Percentiles rank a stretch among this genome's conserved stretches.
phyloP scores from a whole-genome alignment of 2,329 filamentous ascomycete species.

The Phoma sp. region DNA sequence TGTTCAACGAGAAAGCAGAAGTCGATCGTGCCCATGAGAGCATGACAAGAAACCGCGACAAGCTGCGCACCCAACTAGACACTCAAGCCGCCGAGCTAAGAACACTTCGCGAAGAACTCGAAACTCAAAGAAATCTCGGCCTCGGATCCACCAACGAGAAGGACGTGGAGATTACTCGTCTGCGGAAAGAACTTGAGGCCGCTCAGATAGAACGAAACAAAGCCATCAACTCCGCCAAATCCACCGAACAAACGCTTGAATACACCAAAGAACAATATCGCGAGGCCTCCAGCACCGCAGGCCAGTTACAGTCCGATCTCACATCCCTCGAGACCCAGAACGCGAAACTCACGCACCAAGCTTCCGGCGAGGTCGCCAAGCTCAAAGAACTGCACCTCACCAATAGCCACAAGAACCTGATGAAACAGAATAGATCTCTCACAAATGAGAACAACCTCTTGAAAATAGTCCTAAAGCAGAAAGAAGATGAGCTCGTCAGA shows the following conservation, averaged over 20 bases:
- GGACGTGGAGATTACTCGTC: constrained; percentile 30
- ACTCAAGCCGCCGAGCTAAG: constrained; percentile 21
- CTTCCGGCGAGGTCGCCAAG: constrained; percentile 26
- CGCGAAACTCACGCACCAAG: constrained; percentile 22
- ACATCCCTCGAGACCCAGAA: constrained; percentile 24
- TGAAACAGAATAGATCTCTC: constrained; percentile 13
- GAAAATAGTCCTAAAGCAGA: constrained; percentile 25
- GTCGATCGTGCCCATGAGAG: constrained; percentile 26
- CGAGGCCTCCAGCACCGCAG: constrained; percentile 22
- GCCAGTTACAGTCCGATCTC: constrained; percentile 16
- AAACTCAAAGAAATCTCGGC: constrained; percentile 27
- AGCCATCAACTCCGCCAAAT: constrained; percentile 43
- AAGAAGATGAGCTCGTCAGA: constrained; percentile 34
- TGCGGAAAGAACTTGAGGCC: constrained; percentile 32
- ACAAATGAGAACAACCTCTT: constrained; percentile 20
- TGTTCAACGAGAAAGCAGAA: constrained; percentile 28
- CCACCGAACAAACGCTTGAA: constrained; percentile 57
- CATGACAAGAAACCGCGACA: constrained; percentile 21
- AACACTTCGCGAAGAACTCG: constrained; percentile 22
- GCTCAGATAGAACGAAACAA: constrained; percentile 26
- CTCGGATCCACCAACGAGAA: constrained; percentile 35
- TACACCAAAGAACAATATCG: constrained; percentile 67
- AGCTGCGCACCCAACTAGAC: constrained; percentile 28
- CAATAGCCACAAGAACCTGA: constrained; percentile 16
- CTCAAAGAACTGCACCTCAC: constrained; percentile 30